Base-by-base conservation (phyloP, 805 yeast genomes). In the Saccharomycopsis fodiens region DNA sequence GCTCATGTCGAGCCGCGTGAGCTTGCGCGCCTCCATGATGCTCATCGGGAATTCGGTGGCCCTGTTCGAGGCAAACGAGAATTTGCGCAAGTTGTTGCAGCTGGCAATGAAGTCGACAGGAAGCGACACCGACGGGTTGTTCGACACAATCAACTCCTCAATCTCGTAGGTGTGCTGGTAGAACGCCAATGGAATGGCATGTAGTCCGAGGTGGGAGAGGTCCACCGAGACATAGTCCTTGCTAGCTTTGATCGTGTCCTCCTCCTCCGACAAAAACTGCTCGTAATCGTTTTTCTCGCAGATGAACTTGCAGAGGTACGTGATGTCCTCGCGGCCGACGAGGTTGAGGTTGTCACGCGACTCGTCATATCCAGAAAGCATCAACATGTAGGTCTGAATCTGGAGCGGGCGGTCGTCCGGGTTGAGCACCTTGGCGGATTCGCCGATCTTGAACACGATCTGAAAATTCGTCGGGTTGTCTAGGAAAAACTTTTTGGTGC, bases 121-220 rank as follows among this genome's bases (percentile, higher is more conserved):
- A 29, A 89, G 67, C 48, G 79, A 77, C 44, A 91, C 81, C 15
- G 94, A 83, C 3, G 96, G 95, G 59, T 89, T 89, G 52, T 82
- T 78, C 2, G 94, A 83, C 6, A 87, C 86, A 61, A 89, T 91
- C 50, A 89, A 68, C 50, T 80, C 72, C 54, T 83, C 84, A 47
- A 89, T 86, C 51, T 85, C 91, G 46, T 81, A 74, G 0, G 95
- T 85, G 49, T 78, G 85, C 54, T 78, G 84, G 59, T 82, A 87
- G 52, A 89, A 76, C 23, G 83, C 72, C 44, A 86, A 82, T 0
- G 97, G 97, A 5, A 91, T 84, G 16, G 86, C 85, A 51, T 85
- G 86, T 46, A 89, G 67, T 54, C 83, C 81, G 67, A 83, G 73
- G 45, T 83, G 76, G 32, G 79, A 74, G 50, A 88, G 69, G 59